Conservation (phyloP, 2,329 filamentous ascomycete species). For the Clonostachys rhizophaga region DNA sequence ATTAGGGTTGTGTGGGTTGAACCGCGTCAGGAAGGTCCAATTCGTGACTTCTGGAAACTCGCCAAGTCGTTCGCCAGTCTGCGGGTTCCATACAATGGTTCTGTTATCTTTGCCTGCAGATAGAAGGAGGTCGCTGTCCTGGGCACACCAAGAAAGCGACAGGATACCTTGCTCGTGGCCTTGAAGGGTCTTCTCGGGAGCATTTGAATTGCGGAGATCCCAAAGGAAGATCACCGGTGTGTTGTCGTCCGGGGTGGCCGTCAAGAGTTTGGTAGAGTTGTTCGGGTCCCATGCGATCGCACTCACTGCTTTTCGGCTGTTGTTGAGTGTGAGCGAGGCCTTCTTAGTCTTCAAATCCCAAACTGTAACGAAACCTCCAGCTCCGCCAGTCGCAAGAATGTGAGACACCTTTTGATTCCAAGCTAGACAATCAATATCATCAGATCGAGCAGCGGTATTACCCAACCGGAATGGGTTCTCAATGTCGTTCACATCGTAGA, state of each 20-base stretch:
- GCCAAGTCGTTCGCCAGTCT: slow-evolving; percentile 80
- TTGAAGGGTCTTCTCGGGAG: slow-evolving; percentile 80
- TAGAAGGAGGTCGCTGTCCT: slow-evolving; percentile 83
- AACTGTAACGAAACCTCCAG: slow-evolving; percentile 91
- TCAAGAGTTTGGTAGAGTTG: slow-evolving; percentile 89
- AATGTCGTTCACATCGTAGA: slow-evolving; percentile 91
- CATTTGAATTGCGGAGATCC: slow-evolving; percentile 95
- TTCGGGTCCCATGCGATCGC: slow-evolving; percentile 97
- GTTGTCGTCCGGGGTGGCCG: slow-evolving; percentile 84
- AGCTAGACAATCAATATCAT: slow-evolving; percentile 93
- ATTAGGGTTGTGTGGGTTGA: slow-evolving; percentile 89
- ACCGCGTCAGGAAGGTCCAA: slow-evolving; percentile 95
- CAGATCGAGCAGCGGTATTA: slow-evolving; percentile 80
- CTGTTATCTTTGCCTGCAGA: slow-evolving; percentile 97
- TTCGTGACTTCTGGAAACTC: slow-evolving; percentile 98
- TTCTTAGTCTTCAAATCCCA: slow-evolving; percentile 99
- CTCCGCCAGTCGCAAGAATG: slow-evolving; percentile 90
- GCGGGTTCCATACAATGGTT: slow-evolving; percentile 93
- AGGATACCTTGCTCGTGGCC: slow-evolving; percentile 94
- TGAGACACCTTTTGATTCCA: slow-evolving; percentile 99
- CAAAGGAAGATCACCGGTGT: slow-evolving; percentile 86
- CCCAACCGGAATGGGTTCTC: slow-evolving; percentile 85
- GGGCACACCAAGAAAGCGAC: slow-evolving; percentile 90
- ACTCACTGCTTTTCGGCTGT: slow-evolving; percentile 90
- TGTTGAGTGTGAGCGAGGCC: slow-evolving; percentile 92